Base-by-base conservation (phyloP, 2,329 filamentous ascomycete species). In the Ceratocystis albifundus region DNA sequence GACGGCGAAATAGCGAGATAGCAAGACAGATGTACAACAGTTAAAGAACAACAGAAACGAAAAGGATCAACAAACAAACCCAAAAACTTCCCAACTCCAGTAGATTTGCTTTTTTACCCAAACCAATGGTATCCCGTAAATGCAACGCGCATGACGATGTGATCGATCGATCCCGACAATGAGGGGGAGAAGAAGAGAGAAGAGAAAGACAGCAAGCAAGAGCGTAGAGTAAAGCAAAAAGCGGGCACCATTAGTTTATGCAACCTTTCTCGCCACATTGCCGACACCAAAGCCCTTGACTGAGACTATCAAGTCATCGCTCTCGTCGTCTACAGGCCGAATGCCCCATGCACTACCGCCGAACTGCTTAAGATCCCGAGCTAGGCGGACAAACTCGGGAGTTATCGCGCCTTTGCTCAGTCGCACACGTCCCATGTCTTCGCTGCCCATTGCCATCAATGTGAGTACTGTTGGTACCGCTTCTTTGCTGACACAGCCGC, bases 391-490 rank as follows among this genome's bases (percentile, higher is more conserved):
- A 65, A 90, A 80, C 68, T 90, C 87, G 73, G 96, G 90, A 2
- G 86, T 88, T 59, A 97, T 76, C 0, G 96, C 85, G 61, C 93
- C 88, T 71, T 85, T 86, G 41, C 92, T 90, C 67, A 99, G 74
- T 69, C 89, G 84, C 70, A 99, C 75, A 68, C 94, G 83, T 3
- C 94, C 94, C 15, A 99, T 91, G 75, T 99, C 94, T 74, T 97
- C 94, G 0, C 88, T 90, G 0, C 94, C 94, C 94, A 99, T 97
- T 44, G 92, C 90, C 94, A 99, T 99, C 69, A 99, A 79, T 20
- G 87, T 89, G 65, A 99, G 76, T 70, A 96, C 82, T 0, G 88
- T 93, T 2, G 84, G 80, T 4, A 87, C 86, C 1, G 90, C 88
- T 2, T 88, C 82, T 15, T 80, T 80, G 65, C 86, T 87, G 2